A percentile compares a stretch with the other conserved stretches of the same genome.
Conservation (phyloP, 1,284 basidiomycete species). For the Ceratobasidium sp. region DNA sequence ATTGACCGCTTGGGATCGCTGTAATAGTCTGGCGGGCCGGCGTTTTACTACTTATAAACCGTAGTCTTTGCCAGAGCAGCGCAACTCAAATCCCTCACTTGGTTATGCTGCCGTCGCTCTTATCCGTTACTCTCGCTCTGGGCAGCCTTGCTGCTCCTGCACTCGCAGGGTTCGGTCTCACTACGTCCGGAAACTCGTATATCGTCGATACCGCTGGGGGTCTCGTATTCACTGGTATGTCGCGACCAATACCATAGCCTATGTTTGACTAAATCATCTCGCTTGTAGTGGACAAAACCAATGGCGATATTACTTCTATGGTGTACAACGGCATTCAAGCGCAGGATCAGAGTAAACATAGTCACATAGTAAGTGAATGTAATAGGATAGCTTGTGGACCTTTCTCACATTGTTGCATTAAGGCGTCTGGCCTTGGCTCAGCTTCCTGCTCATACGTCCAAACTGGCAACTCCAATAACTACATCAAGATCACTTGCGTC, state of each 20-base stretch:
- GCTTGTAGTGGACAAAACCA: slow-evolving; percentile 34
- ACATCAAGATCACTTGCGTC: slow-evolving; percentile 41
- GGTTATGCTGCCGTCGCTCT: slow-evolving; percentile 22
- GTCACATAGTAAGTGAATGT: slow-evolving; percentile 41
- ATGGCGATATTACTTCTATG: slow-evolving; percentile 47
- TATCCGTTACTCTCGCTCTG: slow-evolving; percentile 17
- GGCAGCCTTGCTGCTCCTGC: slow-evolving; percentile 19
- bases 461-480: slow-evolving; percentile 16
- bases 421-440: slow-evolving; percentile 44
- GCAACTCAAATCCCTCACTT: neutral
- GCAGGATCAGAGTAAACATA: slow-evolving; percentile 5
- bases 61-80: neutral
- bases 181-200: slow-evolving; percentile 37
- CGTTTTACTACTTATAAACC: slow-evolving; percentile 20
- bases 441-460: slow-evolving; percentile 31
- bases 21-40: slow-evolving; percentile 10
- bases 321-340: slow-evolving; percentile 42
- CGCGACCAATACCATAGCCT: neutral
- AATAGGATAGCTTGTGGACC: too few relatives aligned
- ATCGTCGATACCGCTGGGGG: slow-evolving; percentile 45
- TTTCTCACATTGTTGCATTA: neutral
- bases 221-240: slow-evolving; percentile 43
- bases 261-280: neutral
- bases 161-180: slow-evolving; percentile 47
- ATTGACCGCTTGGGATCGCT: neutral